Percentiles rank a stretch among this genome's conserved stretches.
Evolutionary conservation across 2,329 filamentous ascomycete species (phyloP).

Genomic region (Colletotrichum sp.): DNA sequence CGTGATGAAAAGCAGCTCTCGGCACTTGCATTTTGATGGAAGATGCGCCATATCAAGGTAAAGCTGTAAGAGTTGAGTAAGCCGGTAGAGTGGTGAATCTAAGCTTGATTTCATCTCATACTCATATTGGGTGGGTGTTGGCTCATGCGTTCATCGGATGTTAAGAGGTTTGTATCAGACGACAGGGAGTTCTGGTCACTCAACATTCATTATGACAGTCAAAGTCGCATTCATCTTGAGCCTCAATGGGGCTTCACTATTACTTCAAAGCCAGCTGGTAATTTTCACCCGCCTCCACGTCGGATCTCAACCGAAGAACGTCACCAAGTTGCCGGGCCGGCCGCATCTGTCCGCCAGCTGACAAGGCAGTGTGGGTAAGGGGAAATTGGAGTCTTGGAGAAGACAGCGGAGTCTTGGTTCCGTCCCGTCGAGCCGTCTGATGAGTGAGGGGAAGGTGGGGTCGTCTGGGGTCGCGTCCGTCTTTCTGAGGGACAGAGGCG

Average conservation of each 20-base stretch:
- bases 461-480: neutral
- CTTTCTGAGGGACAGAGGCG: neutral
- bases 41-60: neutral
- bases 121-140: too few species aligned
- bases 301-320: neutral
- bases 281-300: accelerated
- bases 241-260: neutral
- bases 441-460: constrained; percentile 2
- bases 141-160: neutral
- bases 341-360: neutral
- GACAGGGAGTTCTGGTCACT: neutral
- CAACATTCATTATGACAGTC: accelerated
- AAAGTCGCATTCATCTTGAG: neutral
- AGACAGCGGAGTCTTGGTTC: neutral
- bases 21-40: neutral
- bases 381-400: neutral
- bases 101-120: neutral
- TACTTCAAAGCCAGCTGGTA: neutral
- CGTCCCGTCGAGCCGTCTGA: constrained; percentile 4
- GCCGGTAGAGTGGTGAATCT: neutral
- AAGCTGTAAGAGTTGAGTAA: neutral
- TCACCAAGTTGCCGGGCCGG: neutral
- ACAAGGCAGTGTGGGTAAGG: neutral
- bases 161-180: accelerated
- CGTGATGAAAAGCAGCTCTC: neutral